phyloP scores from a whole-genome alignment of 805 yeast species.

The Myxozyma mucilagina region DNA sequence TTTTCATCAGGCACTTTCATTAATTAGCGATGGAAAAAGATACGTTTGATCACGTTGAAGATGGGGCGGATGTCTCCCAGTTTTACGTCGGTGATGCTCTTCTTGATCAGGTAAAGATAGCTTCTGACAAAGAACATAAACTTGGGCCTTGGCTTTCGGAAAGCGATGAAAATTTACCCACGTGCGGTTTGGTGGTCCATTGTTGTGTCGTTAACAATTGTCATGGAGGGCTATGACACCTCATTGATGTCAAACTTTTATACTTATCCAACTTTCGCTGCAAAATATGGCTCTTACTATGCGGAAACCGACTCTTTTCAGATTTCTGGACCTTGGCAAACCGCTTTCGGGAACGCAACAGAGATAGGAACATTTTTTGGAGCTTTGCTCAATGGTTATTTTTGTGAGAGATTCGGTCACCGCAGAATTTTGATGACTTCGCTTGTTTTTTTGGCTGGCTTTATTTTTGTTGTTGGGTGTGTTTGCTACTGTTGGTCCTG shows the following conservation, averaged over 20 bases:
- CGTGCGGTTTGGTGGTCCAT: constrained; percentile 51
- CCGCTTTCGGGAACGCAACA: constrained; percentile 36
- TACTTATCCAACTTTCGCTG: constrained; percentile 37
- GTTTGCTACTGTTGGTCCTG: constrained; percentile 53
- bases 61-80: not conserved
- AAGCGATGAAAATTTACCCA: constrained; percentile 37
- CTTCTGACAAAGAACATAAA: not conserved
- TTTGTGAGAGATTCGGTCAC: constrained; percentile 51
- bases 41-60: not conserved
- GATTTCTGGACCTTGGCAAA: constrained; percentile 38
- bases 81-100: not conserved
- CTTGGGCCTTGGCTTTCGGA: not conserved
- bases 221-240: constrained; percentile 55
- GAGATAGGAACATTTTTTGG: constrained; percentile 51
- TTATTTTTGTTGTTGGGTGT: constrained; percentile 56
- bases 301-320: constrained; percentile 10
- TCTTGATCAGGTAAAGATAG: not conserved
- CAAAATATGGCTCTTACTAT: constrained; percentile 17
- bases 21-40: not conserved
- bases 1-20: not conserved
- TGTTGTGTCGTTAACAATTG: constrained; percentile 46
- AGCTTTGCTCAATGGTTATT: constrained; percentile 47
- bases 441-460: constrained; percentile 42
- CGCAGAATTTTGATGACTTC: constrained; percentile 46
- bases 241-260: constrained; percentile 46